phyloP scores from a whole-genome alignment of 192 early-diverging fungal species.

The Entomortierella beljakovae region DNA sequence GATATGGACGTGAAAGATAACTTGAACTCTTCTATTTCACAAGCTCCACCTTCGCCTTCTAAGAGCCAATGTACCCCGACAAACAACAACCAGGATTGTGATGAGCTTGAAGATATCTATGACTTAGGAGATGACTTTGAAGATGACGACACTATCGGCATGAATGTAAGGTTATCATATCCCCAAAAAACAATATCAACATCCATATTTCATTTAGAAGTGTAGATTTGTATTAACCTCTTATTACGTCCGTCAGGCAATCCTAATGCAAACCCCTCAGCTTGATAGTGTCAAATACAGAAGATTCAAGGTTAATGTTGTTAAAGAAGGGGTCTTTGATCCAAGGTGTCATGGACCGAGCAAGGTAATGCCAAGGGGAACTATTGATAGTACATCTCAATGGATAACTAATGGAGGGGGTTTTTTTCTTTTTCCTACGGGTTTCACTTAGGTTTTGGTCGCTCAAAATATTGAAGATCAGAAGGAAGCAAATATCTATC shows the following conservation, averaged over 20 bases:
- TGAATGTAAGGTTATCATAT: not conserved
- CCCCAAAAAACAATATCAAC: not conserved
- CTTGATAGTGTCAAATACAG: constrained; percentile 31
- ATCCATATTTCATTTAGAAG: not conserved
- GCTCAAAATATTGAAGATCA: not conserved
- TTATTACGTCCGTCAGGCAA: not conserved
- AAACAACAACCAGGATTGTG: not conserved
- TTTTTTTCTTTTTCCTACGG: not conserved
- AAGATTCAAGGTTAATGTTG: constrained; percentile 10
- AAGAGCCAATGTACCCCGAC: too few relatives aligned
- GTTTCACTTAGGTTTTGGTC: constrained; percentile 12
- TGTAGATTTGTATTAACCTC: too few relatives aligned
- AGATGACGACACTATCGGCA: not conserved
- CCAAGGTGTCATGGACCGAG: constrained; percentile 17
- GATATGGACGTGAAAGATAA: not conserved
- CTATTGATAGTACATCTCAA: not conserved
- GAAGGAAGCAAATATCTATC: constrained; percentile 1
- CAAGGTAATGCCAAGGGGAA: constrained; percentile 4
- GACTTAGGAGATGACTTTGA: constrained; percentile 34
- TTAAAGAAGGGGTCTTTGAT: constrained; percentile 9
- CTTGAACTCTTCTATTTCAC: too few relatives aligned
- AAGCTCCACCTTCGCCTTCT: not conserved
- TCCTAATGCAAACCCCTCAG: not conserved
- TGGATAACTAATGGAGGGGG: not conserved
- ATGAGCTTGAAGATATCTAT: constrained; percentile 41